phyloP scores from a whole-genome alignment of 805 yeast species.

The Ogataea trehaloabstinens region DNA sequence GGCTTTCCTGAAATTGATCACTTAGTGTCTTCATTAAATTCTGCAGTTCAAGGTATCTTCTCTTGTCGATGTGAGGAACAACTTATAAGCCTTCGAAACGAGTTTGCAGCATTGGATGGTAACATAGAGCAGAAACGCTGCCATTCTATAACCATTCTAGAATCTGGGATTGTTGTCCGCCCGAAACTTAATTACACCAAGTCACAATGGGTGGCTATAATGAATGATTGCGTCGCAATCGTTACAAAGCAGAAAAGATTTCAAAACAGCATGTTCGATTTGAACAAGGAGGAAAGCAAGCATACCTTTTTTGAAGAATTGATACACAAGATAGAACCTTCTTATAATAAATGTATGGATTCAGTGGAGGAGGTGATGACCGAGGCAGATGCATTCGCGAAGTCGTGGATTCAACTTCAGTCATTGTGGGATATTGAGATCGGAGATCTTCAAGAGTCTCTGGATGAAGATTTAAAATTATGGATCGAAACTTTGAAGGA shows the following conservation, averaged over 20 bases:
- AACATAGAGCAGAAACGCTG: conserved; percentile 35
- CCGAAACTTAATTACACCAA: conserved; percentile 44
- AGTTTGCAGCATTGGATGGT: conserved; percentile 11
- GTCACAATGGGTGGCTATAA: conserved; percentile 20
- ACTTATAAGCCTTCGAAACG: conserved; percentile 11
- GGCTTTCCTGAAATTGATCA: conserved; percentile 34
- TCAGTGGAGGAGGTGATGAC: conserved; percentile 33
- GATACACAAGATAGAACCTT: conserved; percentile 1
- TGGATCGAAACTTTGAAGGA: conserved; percentile 53
- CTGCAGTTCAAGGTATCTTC: conserved; percentile 28
- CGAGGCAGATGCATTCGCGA: conserved; percentile 37
- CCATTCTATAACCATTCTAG: conserved; percentile 39
- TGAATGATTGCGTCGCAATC: conserved; percentile 25
- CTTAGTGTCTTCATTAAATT: conserved; percentile 36
- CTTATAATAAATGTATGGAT: conserved; percentile 22
- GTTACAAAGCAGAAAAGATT: conserved; percentile 29
- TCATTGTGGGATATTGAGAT: conserved; percentile 56
- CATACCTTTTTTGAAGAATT: conserved; percentile 2
- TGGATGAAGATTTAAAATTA: conserved; percentile 33
- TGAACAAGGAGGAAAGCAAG: conserved; percentile 1
- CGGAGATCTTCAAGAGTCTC: conserved; percentile 34
- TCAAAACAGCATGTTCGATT: conserved; percentile 22
- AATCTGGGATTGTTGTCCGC: conserved; percentile 34
- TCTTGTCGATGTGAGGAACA: conserved; percentile 25
- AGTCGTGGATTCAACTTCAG: conserved; percentile 56